Percentiles rank a stretch among this genome's conserved stretches.
These are phyloP conservation scores for Quaeritorhiza haematococci DNA, from an alignment of 371 early-diverging fungal species.

Conservation along the genomic window DNA sequence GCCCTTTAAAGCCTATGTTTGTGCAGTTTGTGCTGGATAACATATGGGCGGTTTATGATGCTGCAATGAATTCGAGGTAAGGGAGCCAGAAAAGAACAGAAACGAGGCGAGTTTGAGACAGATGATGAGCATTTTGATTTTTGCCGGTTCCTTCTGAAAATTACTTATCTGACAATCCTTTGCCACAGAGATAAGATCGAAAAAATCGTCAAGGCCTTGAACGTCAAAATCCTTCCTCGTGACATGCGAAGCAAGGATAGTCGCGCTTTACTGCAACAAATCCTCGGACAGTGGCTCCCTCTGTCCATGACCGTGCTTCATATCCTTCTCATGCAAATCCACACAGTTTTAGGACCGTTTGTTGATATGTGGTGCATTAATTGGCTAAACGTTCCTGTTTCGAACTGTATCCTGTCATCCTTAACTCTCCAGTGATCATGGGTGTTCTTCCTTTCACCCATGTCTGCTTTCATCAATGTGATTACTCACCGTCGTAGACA, in stretches of 20 bases:
- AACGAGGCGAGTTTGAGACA: no score
- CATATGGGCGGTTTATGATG: conserved; percentile 93
- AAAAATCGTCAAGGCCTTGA: conserved; percentile 83
- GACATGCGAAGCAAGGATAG: conserved; percentile 86
- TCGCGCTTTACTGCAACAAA: conserved; percentile 62
- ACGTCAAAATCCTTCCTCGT: conserved; percentile 80
- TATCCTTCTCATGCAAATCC: conserved; percentile 4
- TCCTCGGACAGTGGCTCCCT: conserved; percentile 63
- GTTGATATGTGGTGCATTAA: no score
- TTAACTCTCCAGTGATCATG: no score
- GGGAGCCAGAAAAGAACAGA: no score
- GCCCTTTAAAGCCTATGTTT: conserved; percentile 84
- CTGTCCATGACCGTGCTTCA: conserved; percentile 35
- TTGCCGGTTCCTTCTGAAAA: background rate
- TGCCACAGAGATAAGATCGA: conserved; percentile 82
- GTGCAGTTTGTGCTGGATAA: conserved; percentile 93
- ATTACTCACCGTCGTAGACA: conserved; percentile 76
- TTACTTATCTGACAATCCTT: background rate
- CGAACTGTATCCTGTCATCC: no score
- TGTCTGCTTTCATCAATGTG: conserved; percentile 75
- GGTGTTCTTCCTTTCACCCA: conserved; percentile 33
- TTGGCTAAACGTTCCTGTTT: no score
- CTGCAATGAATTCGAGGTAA: conserved; percentile 68
- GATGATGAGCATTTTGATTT: conserved; percentile 46
- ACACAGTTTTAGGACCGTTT: no score